Percentiles rank a stretch among this genome's conserved stretches.
Evolutionary conservation across 495 filamentous ascomycete species (phyloP).

Genomic region (Neurospora hispaniola): DNA sequence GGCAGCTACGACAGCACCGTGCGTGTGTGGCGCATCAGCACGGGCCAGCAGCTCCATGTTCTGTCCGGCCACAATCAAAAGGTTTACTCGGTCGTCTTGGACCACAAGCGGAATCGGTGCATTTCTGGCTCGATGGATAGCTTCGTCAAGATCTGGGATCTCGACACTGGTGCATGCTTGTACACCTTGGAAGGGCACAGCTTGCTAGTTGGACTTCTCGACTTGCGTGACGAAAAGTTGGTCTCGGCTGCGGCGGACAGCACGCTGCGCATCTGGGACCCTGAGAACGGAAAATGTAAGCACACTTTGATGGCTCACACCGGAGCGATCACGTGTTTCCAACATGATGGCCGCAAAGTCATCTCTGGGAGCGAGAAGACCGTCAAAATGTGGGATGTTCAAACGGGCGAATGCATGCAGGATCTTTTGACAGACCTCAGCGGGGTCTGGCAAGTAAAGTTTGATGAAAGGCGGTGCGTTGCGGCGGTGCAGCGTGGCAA

Average conservation of each 20-base stretch:
- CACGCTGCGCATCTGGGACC: slow-evolving; percentile 95
- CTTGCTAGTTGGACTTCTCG: slow-evolving; percentile 86
- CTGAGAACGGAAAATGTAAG: slow-evolving; percentile 83
- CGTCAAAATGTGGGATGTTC: slow-evolving; percentile 97
- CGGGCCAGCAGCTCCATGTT: slow-evolving; percentile 80
- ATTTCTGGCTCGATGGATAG: slow-evolving; percentile 99
- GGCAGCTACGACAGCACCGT: slow-evolving; percentile 97
- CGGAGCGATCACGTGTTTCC: slow-evolving; percentile 97
- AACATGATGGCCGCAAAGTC: slow-evolving; percentile 94
- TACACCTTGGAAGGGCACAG: slow-evolving; percentile 90
- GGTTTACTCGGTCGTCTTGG: slow-evolving; percentile 94
- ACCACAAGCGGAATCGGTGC: slow-evolving; percentile 84
- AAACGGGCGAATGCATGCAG: slow-evolving; percentile 81
- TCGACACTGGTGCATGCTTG: slow-evolving; percentile 76
- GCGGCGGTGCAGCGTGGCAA: slow-evolving; percentile 90
- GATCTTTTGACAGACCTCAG: slow-evolving; percentile 93
- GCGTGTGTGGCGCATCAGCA: slow-evolving; percentile 95
- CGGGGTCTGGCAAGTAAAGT: slow-evolving; percentile 97
- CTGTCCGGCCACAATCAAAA: slow-evolving; percentile 83
- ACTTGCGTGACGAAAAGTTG: slow-evolving; percentile 75
- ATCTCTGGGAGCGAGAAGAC: slow-evolving; percentile 93
- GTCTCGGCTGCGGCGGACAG: slow-evolving; percentile 95
- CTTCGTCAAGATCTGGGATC: slow-evolving; percentile 93
- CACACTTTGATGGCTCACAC: slow-evolving; percentile 84
- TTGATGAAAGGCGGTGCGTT: slow-evolving; percentile 90